Evolutionary conservation across 1,139 yeast species (phyloP), one percentile per base, ranked within the genome.

Genomic region (Pichia sp.): DNA sequence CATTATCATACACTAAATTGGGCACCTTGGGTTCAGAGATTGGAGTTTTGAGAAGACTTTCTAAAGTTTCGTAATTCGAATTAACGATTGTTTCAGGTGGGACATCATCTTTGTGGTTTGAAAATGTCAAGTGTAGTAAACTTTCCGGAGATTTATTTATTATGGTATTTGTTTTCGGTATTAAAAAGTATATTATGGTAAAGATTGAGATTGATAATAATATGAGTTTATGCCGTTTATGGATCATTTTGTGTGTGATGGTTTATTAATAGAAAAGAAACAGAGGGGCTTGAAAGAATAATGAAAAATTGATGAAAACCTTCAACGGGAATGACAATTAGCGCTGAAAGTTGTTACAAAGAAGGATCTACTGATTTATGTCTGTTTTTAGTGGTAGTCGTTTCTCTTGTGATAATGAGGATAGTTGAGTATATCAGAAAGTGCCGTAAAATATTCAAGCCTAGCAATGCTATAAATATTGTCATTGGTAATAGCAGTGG

Each of bases 401-500:
- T n/a, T n/a, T n/a, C n/a, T n/a, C n/a, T n/a, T n/a, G n/a, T n/a
- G 13, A 27, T 12, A 15, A 32, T 32, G 36, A 32, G 13, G 11
- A 4, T 32, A 6, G 20, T 16, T 16, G 36, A 32, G 6, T 18
- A 32, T 18, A 8, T 32, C 1, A 32, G 20, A 18, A 32, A 18
- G 13, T 32, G 36, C 11, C 36, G 36, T 3, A 9, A 16, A 1
- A 9, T 32, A 4, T 32, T 32, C 22, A 32, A 16, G 18, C 20
- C 27, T 11, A 7, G 11, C 2, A 27, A 20, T 27, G 8, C 23
- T 4, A 20, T 35, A 9, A 4, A 23, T 29, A 18, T 87, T 39
- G 95, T 86, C 1, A 73, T 88, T 0, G 97, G 97, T 1, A 90
- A 90, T 61, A 95, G 88, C 61, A 79, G 95, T 34, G 77, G 79